phyloP scores from a whole-genome alignment of 331 rosid genomes.

The Erythrophleum ivorense region DNA sequence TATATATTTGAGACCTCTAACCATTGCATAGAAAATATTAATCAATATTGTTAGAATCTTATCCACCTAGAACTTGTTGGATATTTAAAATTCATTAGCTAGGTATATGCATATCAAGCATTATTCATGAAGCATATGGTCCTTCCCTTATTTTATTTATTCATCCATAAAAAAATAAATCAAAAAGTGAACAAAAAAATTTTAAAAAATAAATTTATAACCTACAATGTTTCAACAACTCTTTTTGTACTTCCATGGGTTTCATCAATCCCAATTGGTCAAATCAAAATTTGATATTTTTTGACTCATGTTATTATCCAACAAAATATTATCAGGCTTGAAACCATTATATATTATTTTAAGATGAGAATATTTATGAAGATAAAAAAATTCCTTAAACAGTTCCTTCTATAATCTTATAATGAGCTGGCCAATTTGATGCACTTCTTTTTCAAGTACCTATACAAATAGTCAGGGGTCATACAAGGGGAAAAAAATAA shows the following conservation, averaged over 20 bases:
- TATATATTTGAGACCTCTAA: too few species aligned
- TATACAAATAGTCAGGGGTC: too few species aligned
- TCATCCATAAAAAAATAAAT: too few species aligned
- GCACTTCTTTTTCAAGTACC: not conserved
- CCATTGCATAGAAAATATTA: too few species aligned
- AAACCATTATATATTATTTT: not conserved
- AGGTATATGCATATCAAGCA: too few species aligned
- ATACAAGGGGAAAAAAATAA: not conserved
- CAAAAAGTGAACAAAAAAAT: not conserved
- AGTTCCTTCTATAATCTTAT: constrained; percentile 13
- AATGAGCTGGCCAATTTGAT: not conserved
- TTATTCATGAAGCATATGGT: too few species aligned
- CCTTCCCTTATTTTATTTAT: too few species aligned
- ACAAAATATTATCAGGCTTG: not conserved
- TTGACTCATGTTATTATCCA: not conserved
- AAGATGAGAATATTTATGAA: constrained; percentile 44
- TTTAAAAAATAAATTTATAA: not conserved
- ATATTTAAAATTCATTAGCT: too few species aligned
- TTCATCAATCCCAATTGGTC: constrained; percentile 17
- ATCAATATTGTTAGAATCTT: too few species aligned
- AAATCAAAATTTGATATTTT: constrained; percentile 47
- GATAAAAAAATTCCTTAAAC: constrained; percentile 38
- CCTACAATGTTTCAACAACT: constrained; percentile 41
- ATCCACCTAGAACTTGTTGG: not conserved
- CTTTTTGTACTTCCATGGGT: not conserved